Percentiles rank a stretch among this genome's conserved stretches.
Evolutionary conservation across 2,329 filamentous ascomycete species (phyloP).

Genomic region (Pseudomassariella vexata): DNA sequence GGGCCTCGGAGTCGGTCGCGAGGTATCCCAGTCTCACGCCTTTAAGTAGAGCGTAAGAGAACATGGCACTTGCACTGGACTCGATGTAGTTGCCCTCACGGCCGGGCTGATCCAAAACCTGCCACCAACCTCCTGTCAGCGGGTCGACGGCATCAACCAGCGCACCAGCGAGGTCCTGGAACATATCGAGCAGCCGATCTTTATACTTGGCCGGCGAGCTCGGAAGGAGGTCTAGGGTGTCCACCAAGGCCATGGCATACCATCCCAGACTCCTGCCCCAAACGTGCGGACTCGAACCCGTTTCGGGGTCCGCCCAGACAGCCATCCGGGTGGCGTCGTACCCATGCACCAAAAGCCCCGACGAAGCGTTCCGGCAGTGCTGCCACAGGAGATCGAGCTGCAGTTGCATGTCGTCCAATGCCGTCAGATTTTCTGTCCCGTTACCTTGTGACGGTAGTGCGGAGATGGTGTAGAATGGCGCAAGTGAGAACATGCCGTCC

Average conservation of each 20-base stretch:
- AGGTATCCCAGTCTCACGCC: conserved; percentile 28
- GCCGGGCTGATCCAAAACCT: conserved; percentile 24
- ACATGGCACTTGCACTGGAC: conserved; percentile 23
- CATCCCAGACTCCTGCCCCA: conserved; percentile 32
- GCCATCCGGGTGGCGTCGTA: conserved; percentile 27
- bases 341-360: conserved; percentile 26
- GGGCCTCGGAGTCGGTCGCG: conserved; percentile 1
- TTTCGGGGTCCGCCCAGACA: conserved; percentile 27
- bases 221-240: conserved; percentile 24
- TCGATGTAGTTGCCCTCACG: conserved; percentile 22
- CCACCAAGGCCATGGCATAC: conserved; percentile 30
- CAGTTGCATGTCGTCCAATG: conserved; percentile 19
- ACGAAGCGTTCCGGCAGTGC: conserved; percentile 14
- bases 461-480: conserved; percentile 31
- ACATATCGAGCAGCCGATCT: conserved; percentile 13
- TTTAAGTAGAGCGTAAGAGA: conserved; percentile 29
- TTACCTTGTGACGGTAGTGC: conserved; percentile 15
- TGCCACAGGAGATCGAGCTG: conserved; percentile 24
- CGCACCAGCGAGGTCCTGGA: conserved; percentile 15
- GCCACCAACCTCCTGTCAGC: conserved; percentile 30
- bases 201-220: conserved; percentile 5
- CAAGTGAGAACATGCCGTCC: conserved; percentile 46
- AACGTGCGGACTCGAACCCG: conserved; percentile 29
- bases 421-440: conserved; percentile 3
- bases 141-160: conserved; percentile 18